Conservation (phyloP, 495 filamentous ascomycete genomes). For the Podospora tetraspora region DNA sequence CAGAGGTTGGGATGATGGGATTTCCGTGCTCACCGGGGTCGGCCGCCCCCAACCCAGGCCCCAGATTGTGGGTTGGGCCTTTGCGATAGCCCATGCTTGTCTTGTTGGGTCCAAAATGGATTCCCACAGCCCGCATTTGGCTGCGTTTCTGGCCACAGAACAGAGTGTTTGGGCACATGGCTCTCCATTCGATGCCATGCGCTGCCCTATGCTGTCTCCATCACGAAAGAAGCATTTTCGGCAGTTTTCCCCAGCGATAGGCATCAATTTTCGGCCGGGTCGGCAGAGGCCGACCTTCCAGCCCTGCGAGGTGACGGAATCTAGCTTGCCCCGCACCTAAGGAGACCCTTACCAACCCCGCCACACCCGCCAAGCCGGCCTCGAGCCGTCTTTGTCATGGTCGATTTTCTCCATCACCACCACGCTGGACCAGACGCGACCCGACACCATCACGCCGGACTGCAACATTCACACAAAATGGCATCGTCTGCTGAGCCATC, state of each 20-base stretch:
- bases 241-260: neutral
- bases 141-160: neutral
- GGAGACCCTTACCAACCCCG: neutral
- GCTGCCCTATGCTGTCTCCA: neutral
- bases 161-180: neutral
- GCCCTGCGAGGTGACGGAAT: neutral
- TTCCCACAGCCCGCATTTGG: neutral
- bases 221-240: neutral
- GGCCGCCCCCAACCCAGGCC: neutral
- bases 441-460: neutral
- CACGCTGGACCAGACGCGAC: neutral
- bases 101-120: neutral
- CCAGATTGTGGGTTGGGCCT: neutral
- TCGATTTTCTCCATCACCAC: slow-evolving; percentile 1
- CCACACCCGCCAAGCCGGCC: neutral
- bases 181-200: neutral
- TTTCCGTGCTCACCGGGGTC: neutral
- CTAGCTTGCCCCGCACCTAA: neutral
- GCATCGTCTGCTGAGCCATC: slow-evolving; percentile 20
- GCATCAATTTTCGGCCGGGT: neutral
- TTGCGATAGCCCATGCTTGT: neutral
- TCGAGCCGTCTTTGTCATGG: neutral
- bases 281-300: neutral
- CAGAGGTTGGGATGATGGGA: slow-evolving; percentile 12
- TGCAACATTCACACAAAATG: slow-evolving; percentile 13